Evolutionary conservation across 257 asterid genomes (phyloP).

Genomic region (Solanum acaule): DNA sequence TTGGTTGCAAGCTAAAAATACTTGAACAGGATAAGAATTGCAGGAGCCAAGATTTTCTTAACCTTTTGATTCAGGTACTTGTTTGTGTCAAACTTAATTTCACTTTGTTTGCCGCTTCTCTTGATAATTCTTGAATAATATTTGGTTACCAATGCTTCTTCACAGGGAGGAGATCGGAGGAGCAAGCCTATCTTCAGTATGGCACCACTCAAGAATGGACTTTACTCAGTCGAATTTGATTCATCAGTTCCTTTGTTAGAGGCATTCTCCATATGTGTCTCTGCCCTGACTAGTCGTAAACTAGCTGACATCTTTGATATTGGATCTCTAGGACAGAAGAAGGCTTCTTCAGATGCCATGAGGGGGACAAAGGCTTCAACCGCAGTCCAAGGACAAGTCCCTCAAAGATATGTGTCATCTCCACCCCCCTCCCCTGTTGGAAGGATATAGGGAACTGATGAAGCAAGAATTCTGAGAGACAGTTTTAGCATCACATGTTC

Average conservation of each 20-base stretch:
- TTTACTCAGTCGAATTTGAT: constrained; percentile 53
- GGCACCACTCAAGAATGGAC: constrained; percentile 49
- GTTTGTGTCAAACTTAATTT: not conserved
- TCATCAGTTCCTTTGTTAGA: constrained; percentile 56
- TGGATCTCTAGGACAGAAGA: not conserved
- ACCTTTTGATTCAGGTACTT: constrained; percentile 58
- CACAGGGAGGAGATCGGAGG: constrained; percentile 43
- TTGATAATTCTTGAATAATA: not conserved
- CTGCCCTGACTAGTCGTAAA: constrained; percentile 43
- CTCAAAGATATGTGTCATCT: constrained; percentile 46
- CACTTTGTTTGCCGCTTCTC: not conserved
- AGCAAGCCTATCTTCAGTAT: constrained; percentile 54
- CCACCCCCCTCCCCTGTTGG: constrained; percentile 95
- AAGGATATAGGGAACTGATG: constrained; percentile 41
- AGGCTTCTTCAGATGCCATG: constrained; percentile 8
- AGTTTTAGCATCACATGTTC: not conserved
- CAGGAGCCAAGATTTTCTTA: constrained; percentile 21
- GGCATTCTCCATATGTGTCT: constrained; percentile 77
- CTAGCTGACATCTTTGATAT: constrained; percentile 32
- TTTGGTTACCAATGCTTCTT: not conserved
- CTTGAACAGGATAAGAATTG: constrained; percentile 33
- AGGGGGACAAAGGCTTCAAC: constrained; percentile 9
- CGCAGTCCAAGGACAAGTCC: constrained; percentile 27
- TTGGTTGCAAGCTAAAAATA: constrained; percentile 81
- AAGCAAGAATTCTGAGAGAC: not conserved